A percentile compares a stretch with the other conserved stretches of the same genome.
phyloP scores from a whole-genome alignment of 345 rosid genomes.

The Acer campestre region DNA sequence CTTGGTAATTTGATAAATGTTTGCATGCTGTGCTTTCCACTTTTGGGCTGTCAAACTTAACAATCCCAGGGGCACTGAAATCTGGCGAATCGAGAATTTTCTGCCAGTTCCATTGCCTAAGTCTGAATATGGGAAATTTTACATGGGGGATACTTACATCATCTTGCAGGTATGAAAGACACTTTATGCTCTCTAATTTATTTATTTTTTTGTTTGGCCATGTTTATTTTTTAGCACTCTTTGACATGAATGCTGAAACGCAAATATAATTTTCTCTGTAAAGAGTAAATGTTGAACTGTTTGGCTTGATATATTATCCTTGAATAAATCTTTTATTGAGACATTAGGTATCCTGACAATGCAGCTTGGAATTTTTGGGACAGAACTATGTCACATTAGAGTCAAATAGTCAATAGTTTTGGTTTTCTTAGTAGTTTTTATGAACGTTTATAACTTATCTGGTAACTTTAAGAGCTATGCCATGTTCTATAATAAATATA shows the following conservation, averaged over 20 bases:
- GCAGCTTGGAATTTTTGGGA: too few relatives aligned
- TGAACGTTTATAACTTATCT: not conserved
- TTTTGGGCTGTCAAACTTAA: slow-evolving; percentile 54
- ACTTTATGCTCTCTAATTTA: not conserved
- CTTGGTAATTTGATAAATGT: slow-evolving; percentile 11
- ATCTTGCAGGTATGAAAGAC: slow-evolving; percentile 70
- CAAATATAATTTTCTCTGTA: not conserved
- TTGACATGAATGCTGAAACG: not conserved
- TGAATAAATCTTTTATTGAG: not conserved
- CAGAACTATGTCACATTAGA: not conserved
- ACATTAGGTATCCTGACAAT: not conserved
- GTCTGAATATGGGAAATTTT: slow-evolving; percentile 93
- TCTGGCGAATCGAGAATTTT: slow-evolving; percentile 98
- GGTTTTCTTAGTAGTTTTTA: not conserved
- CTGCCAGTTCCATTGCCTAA: slow-evolving; percentile 83
- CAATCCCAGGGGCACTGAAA: slow-evolving; percentile 85
- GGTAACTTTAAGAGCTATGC: not conserved
- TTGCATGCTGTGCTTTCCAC: slow-evolving; percentile 18
- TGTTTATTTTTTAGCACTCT: not conserved
- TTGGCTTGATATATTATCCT: not conserved
- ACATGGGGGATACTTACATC: slow-evolving; percentile 92
- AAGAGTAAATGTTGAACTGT: not conserved
- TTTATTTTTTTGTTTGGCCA: not conserved
- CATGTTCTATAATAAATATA: not conserved
- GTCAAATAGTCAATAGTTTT: not conserved